These are phyloP conservation scores for Astrephomene gubernaculifera DNA, from an alignment of 139 green algal species.

Conservation along the genomic window DNA sequence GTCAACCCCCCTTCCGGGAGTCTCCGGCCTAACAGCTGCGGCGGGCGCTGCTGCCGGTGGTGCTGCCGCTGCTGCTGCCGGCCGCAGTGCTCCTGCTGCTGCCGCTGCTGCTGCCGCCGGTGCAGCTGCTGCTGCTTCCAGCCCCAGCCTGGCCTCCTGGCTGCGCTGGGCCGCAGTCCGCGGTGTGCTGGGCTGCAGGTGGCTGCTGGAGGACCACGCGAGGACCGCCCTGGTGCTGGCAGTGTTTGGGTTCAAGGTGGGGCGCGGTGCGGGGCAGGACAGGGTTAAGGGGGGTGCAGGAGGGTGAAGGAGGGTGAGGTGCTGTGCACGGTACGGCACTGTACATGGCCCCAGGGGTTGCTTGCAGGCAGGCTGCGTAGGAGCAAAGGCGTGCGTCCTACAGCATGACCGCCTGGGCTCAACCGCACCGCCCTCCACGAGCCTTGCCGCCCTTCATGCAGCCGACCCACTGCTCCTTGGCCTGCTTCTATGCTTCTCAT, in stretches of 20 bases:
- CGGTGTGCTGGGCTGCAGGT: constrained; percentile 41
- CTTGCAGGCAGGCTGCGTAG: too few species aligned
- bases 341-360: too few species aligned
- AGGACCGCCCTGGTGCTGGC: constrained; percentile 81
- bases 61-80: too few species aligned
- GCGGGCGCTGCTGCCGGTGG: background rate
- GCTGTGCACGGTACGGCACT: too few species aligned
- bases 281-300: background rate
- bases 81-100: background rate
- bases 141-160: too few species aligned
- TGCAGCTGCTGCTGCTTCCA: constrained; percentile 31
- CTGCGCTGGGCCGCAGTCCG: background rate
- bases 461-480: background rate
- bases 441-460: background rate
- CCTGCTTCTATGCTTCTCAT: too few species aligned
- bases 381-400: too few species aligned
- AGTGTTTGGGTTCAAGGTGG: constrained; percentile 92
- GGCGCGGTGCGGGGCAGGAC: background rate
- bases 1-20: too few species aligned
- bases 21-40: too few species aligned
- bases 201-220: constrained; percentile 69
- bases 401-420: too few species aligned
- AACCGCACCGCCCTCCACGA: too few species aligned
- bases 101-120: constrained; percentile 16
- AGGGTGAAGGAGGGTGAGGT: too few species aligned